phyloP scores from a whole-genome alignment of 805 yeast species.

The Brettanomyces custersianus region DNA sequence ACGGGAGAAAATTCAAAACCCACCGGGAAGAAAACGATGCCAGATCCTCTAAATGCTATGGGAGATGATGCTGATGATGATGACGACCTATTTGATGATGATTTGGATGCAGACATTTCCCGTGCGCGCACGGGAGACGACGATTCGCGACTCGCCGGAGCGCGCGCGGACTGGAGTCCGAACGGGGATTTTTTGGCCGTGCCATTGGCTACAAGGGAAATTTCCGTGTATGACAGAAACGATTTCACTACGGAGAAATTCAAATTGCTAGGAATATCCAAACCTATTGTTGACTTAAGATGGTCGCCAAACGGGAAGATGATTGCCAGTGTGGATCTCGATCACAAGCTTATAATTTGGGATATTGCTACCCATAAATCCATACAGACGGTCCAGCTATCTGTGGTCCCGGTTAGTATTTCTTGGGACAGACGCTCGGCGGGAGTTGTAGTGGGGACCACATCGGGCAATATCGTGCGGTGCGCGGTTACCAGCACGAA shows the following conservation, averaged over 20 bases:
- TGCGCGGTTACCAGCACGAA: conserved; percentile 11
- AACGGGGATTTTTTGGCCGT: conserved; percentile 62
- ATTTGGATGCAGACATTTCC: conserved; percentile 6
- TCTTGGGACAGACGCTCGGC: conserved; percentile 24
- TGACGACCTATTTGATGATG: conserved; percentile 20
- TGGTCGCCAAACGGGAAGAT: conserved; percentile 56
- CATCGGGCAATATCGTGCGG: conserved; percentile 30
- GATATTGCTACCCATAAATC: conserved; percentile 32
- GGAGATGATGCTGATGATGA: conserved; percentile 28
- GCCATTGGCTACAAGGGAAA: conserved; percentile 42
- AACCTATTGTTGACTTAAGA: conserved; percentile 37
- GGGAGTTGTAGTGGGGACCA: conserved; percentile 33
- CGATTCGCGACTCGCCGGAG: conserved; percentile 26
- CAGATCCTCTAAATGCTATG: conserved; percentile 30
- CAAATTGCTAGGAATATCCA: conserved; percentile 15
- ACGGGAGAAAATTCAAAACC: conserved; percentile 18
- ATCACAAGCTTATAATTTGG: conserved; percentile 48
- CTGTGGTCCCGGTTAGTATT: conserved; percentile 15
- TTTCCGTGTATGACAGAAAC: conserved; percentile 36
- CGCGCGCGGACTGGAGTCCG: conserved; percentile 62
- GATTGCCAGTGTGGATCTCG: conserved; percentile 51
- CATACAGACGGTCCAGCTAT: conserved; percentile 20
- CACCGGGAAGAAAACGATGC: conserved; percentile 8
- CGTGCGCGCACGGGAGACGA: conserved; percentile 13
- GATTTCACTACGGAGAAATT: conserved; percentile 20